Conservation (phyloP, 2,329 filamentous ascomycete species). For the Paraconiothyrium brasiliense region DNA sequence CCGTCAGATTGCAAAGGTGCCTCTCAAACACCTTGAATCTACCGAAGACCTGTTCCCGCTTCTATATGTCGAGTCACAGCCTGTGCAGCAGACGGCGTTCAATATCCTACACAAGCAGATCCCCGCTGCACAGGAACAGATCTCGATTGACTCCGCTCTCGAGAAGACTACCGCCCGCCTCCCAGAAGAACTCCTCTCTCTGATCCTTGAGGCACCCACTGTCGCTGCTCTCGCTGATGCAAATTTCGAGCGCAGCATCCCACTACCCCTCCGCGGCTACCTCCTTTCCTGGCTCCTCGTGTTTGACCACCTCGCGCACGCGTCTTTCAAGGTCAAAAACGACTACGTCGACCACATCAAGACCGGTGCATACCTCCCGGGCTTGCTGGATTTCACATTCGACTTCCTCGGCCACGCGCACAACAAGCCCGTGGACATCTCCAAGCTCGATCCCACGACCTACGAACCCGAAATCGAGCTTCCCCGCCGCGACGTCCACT, state of each 20-base stretch:
- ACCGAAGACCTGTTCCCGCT: slow-evolving; percentile 76
- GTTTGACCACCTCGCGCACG: slow-evolving; percentile 82
- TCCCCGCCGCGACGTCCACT: slow-evolving; percentile 79
- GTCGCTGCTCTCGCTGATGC: slow-evolving; percentile 73
- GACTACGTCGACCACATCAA: slow-evolving; percentile 85
- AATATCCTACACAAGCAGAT: slow-evolving; percentile 82
- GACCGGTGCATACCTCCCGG: slow-evolving; percentile 71
- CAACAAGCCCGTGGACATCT: slow-evolving; percentile 74
- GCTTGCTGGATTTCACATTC: slow-evolving; percentile 81
- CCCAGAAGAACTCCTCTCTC: slow-evolving; percentile 83
- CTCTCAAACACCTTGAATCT: slow-evolving; percentile 69
- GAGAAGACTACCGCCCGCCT: slow-evolving; percentile 77
- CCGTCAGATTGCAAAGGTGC: slow-evolving; percentile 72
- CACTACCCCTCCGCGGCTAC: slow-evolving; percentile 77
- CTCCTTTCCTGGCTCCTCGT: slow-evolving; percentile 89
- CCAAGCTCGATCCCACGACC: slow-evolving; percentile 74
- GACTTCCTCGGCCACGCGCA: slow-evolving; percentile 83
- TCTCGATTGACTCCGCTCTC: slow-evolving; percentile 79
- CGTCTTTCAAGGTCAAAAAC: slow-evolving; percentile 82
- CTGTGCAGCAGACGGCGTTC: slow-evolving; percentile 83
- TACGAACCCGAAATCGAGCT: slow-evolving; percentile 69
- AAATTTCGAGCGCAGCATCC: slow-evolving; percentile 71
- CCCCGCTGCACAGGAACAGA: slow-evolving; percentile 78
- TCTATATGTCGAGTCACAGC: slow-evolving; percentile 76
- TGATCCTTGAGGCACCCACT: slow-evolving; percentile 81